Base-by-base conservation (phyloP, 1,284 basidiomycete genomes). In the Hortiboletus rubellus region DNA sequence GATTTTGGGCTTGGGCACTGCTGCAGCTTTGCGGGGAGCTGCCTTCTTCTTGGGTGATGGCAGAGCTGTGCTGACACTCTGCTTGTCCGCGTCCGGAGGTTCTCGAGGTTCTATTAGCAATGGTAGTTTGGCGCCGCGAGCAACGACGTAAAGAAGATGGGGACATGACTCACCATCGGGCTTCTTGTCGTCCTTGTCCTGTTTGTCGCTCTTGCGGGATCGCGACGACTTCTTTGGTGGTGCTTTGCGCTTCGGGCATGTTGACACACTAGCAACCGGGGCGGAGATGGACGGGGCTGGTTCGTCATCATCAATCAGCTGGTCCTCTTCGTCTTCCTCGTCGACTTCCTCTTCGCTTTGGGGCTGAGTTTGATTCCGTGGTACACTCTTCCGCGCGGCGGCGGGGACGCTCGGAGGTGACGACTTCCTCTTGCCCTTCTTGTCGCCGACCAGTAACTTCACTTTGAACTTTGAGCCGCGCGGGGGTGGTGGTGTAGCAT, bases 301-400 rank as follows among this genome's bases (percentile, higher is more conserved):
- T 66, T 69, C 77, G 44, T 81, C 85, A 61, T 90, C 88, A 70
- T 91, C 87, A 63, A 88, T 85, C 61, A 89, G 80, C 63, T 89
- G 84, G 74, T 90, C 87, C 71, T 89, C 87, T 67, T 91, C 86
- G 5, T 88, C 88, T 45, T 88, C 86, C 24, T 82, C 81, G 17
- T 87, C 84, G 11, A 80, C 78, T 34, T 77, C 73, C 40, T 72
- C 74, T 46, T 74, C 75, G 48, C 66, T 70, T 30, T 59, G 63
- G 11, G 65, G 54, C n/a, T 68, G 68, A 9, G 57, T 52, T 31
- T 50, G 60, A 46, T 56, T 64, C 27, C 54, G 70, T 14, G 55
- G 49, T 53, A 31, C 44, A 51, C 36, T 55, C 57, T 73, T 71
- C 40, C 72, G 68, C 22, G 46, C 54, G 15, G 59, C 60, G 33